A percentile compares a stretch with the other conserved stretches of the same genome.
These are phyloP conservation scores for Euphorbia pulcherrima DNA, from an alignment of 345 rosid species.

Conservation along the genomic window DNA sequence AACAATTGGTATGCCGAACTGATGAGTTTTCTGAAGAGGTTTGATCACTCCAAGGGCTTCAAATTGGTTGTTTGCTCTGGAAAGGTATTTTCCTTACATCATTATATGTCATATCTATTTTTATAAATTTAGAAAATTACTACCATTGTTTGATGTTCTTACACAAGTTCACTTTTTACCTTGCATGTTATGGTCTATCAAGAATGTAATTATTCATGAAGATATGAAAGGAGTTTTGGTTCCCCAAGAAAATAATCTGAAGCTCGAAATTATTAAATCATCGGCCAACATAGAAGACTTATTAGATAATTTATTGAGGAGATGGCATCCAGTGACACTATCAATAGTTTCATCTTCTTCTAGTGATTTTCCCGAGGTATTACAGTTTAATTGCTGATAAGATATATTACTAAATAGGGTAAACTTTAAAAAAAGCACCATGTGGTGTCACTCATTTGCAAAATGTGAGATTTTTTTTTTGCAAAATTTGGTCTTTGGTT, in stretches of 20 bases:
- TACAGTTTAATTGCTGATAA: slow-evolving; percentile 7
- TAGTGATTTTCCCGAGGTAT: slow-evolving; percentile 31
- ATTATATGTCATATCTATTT: neutral
- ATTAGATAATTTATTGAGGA: slow-evolving; percentile 20
- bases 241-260: slow-evolving; percentile 19
- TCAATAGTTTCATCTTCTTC: slow-evolving; percentile 18
- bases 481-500: too few species aligned
- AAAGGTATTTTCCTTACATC: slow-evolving; percentile 20
- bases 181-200: slow-evolving; percentile 3
- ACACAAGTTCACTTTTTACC: neutral
- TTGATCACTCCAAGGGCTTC: slow-evolving; percentile 27
- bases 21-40: slow-evolving; percentile 23
- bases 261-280: slow-evolving; percentile 28
- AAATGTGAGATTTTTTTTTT: too few species aligned
- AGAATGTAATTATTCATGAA: slow-evolving; percentile 36
- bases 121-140: neutral
- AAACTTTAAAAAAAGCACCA: too few species aligned
- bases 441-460: too few species aligned
- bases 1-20: slow-evolving; percentile 17
- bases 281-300: slow-evolving; percentile 24
- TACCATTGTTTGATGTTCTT: neutral
- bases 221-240: slow-evolving; percentile 18
- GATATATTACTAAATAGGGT: neutral
- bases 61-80: slow-evolving; percentile 24
- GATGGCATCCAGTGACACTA: slow-evolving; percentile 28